A percentile compares a stretch with the other conserved stretches of the same genome.
These are phyloP conservation scores for Tricholoma flavovirens DNA, from an alignment of 768 basidiomycete species.

Conservation along the genomic window DNA sequence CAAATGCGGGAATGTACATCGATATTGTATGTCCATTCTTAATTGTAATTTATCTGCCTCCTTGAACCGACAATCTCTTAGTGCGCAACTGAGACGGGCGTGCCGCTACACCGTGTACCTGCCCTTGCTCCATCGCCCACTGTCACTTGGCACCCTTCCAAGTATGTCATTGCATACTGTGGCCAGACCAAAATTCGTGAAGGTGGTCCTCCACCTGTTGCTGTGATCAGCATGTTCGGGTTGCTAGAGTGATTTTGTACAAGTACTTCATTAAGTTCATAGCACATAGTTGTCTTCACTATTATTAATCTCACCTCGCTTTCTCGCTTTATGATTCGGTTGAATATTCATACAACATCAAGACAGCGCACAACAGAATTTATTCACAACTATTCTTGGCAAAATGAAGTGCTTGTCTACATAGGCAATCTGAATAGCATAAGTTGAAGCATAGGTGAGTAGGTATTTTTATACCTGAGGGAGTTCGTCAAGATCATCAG, in stretches of 20 bases:
- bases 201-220: constrained; percentile 57
- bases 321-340: background rate
- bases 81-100: constrained; percentile 76
- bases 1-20: constrained; percentile 65
- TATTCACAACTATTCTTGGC: background rate
- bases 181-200: constrained; percentile 68
- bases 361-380: background rate
- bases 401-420: constrained; percentile 3
- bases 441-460: constrained; percentile 8
- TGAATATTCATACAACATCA: background rate
- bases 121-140: constrained; percentile 67
- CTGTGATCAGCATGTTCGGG: constrained; percentile 72
- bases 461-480: background rate
- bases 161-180: constrained; percentile 76
- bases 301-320: background rate
- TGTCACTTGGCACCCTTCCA: constrained; percentile 79
- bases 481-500: constrained; percentile 9
- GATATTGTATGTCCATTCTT: constrained; percentile 58
- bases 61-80: constrained; percentile 21
- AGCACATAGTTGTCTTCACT: background rate
- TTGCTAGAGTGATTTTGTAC: constrained; percentile 27
- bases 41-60: background rate
- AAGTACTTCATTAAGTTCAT: background rate
- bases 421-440: constrained; percentile 11
- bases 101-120: constrained; percentile 71